Evolutionary conservation across 2,329 filamentous ascomycete genomes (phyloP).

Genomic region (Colletotrichum chrysophilum): DNA sequence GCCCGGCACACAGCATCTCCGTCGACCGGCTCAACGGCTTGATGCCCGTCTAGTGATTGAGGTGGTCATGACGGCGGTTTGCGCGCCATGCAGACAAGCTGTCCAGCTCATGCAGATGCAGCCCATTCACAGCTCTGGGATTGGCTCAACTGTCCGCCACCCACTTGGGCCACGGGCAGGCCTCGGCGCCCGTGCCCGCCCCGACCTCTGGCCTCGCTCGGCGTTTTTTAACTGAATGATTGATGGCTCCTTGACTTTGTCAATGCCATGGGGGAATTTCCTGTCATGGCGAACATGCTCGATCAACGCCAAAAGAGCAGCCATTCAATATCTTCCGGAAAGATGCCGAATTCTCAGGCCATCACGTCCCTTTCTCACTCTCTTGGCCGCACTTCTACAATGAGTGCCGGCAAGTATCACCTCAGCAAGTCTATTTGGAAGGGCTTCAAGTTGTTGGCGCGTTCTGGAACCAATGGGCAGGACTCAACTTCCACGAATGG

Average conservation of each 20-base stretch:
- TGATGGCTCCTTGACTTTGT: slow-evolving; percentile 15
- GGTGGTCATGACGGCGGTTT: background rate
- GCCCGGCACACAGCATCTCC: background rate
- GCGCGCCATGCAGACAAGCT: background rate
- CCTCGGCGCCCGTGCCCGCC: background rate
- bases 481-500: slow-evolving; percentile 7
- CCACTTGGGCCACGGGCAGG: background rate
- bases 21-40: background rate
- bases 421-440: background rate
- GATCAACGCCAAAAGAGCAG: background rate
- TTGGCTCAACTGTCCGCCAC: background rate
- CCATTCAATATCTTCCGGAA: background rate
- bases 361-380: background rate
- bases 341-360: background rate
- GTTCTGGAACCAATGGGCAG: slow-evolving; percentile 8
- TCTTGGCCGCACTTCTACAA: background rate
- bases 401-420: background rate
- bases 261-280: slow-evolving; percentile 1
- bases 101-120: background rate
- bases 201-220: background rate
- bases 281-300: background rate
- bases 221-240: background rate
- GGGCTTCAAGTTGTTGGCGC: background rate
- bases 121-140: background rate
- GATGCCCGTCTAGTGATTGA: background rate